Conservation (phyloP, 1,284 basidiomycete genomes). For the Cryptococcus jaspeensis region DNA sequence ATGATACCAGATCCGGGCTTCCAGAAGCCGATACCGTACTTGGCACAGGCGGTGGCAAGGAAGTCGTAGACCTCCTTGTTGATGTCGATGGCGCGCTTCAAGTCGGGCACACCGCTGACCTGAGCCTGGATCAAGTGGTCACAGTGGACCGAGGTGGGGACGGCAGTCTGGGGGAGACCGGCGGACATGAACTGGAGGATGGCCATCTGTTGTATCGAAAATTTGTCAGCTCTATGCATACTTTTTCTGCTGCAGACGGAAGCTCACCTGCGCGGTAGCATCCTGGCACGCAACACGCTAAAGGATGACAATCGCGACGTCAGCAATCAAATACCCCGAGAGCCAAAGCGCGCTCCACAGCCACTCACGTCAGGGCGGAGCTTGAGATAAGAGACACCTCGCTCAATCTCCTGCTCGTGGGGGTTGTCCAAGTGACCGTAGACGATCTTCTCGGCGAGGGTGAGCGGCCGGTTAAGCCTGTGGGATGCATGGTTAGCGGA, state of each 20-base stretch:
- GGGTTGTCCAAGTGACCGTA: slow-evolving; percentile 98
- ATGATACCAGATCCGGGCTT: slow-evolving; percentile 85
- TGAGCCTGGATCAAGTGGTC: slow-evolving; percentile 99
- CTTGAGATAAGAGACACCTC: slow-evolving; percentile 91
- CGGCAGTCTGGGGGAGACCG: slow-evolving; percentile 94
- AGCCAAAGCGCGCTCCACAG: slow-evolving; percentile 3
- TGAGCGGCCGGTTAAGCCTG: slow-evolving; percentile 89
- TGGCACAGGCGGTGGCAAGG: slow-evolving; percentile 94
- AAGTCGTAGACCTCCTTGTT: slow-evolving; percentile 99
- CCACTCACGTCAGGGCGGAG: slow-evolving; percentile 85
- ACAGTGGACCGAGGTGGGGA: slow-evolving; percentile 97
- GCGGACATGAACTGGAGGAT: slow-evolving; percentile 99
- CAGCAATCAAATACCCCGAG: neutral
- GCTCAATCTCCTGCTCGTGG: slow-evolving; percentile 78
- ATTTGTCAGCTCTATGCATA: slow-evolving; percentile 13
- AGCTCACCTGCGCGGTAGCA: slow-evolving; percentile 77
- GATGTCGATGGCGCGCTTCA: slow-evolving; percentile 85
- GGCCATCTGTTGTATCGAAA: slow-evolving; percentile 72
- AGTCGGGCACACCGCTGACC: slow-evolving; percentile 87
- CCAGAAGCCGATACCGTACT: slow-evolving; percentile 91
- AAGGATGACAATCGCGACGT: slow-evolving; percentile 9
- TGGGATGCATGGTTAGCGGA: slow-evolving; percentile 12
- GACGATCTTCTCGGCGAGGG: slow-evolving; percentile 96
- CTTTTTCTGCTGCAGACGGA: slow-evolving; percentile 28
- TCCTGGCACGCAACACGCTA: slow-evolving; percentile 99